These are phyloP conservation scores for Lactuca sativa DNA, from an alignment of 129 eudicot genomes.

Conservation along the genomic window DNA sequence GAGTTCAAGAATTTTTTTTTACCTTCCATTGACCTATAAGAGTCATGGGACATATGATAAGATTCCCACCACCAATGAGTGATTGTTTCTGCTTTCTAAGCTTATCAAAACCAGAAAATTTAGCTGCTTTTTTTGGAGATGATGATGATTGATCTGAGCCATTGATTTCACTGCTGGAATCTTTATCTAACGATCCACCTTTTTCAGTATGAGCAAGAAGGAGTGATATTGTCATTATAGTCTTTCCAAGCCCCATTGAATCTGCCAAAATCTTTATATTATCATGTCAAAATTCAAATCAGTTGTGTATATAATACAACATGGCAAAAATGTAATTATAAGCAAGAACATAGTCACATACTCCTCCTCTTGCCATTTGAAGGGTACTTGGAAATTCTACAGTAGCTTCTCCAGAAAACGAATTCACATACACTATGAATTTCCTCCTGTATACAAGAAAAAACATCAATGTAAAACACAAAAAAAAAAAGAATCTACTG, in stretches of 20 bases:
- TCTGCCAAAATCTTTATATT: slow-evolving; percentile 90
- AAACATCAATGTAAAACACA: neutral
- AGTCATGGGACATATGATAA: slow-evolving; percentile 96
- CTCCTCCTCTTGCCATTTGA: slow-evolving; percentile 99
- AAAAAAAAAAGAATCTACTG: neutral
- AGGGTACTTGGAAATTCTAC: slow-evolving; percentile 93
- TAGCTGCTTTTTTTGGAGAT: slow-evolving; percentile 43
- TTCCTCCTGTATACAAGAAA: slow-evolving; percentile 59
- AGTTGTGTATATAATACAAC: neutral
- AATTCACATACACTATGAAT: slow-evolving; percentile 65
- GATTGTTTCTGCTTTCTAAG: slow-evolving; percentile 49
- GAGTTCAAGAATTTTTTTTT: slow-evolving; percentile 6
- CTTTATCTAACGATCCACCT: slow-evolving; percentile 54
- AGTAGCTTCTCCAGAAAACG: slow-evolving; percentile 96
- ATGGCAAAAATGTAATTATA: slow-evolving; percentile 7
- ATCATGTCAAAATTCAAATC: slow-evolving; percentile 36
- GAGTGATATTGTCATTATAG: slow-evolving; percentile 95
- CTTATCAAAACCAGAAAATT: slow-evolving; percentile 74
- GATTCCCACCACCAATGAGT: slow-evolving; percentile 75
- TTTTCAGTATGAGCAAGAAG: slow-evolving; percentile 79
- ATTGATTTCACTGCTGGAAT: slow-evolving; percentile 35
- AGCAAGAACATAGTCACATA: slow-evolving; percentile 37
- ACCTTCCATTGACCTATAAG: slow-evolving; percentile 99
- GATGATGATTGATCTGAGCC: slow-evolving; percentile 56
- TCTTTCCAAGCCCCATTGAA: slow-evolving; percentile 99